A percentile compares a stretch with the other conserved stretches of the same genome.
These are phyloP conservation scores for Pelargonium fulgidum DNA, from an alignment of 441 rosid genomes.

Conservation along the genomic window DNA sequence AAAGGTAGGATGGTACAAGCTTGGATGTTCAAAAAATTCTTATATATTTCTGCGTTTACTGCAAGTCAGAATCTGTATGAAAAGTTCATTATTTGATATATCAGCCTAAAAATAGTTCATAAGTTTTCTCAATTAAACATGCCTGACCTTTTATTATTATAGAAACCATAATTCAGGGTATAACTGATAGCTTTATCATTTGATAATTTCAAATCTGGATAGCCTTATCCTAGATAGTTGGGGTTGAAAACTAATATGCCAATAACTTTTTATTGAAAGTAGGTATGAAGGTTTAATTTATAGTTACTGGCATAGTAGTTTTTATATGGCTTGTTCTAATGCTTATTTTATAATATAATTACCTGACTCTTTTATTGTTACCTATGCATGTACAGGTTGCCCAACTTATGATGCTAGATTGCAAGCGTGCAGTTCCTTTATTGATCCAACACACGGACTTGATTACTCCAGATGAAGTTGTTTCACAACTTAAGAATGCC, in stretches of 20 bases:
- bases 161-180: not conserved
- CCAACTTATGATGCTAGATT: constrained; percentile 85
- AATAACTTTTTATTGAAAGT: not conserved
- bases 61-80: not conserved
- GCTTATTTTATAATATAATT: constrained; percentile 18
- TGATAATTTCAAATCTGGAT: not conserved
- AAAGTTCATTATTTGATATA: not conserved
- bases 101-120: not conserved
- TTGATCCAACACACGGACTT: constrained; percentile 78
- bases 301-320: constrained; percentile 11
- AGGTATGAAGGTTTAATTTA: not conserved
- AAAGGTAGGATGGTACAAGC: constrained; percentile 54
- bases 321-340: not conserved
- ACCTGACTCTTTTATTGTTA: constrained; percentile 9
- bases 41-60: not conserved
- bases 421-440: constrained; percentile 70
- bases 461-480: constrained; percentile 83
- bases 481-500: constrained; percentile 54
- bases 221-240: constrained; percentile 2
- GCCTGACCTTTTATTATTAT: not conserved
- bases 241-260: too few species aligned
- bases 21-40: not conserved
- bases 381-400: constrained; percentile 55
- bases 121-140: not conserved
- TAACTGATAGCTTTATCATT: not conserved